These are phyloP conservation scores for Cercospora janseana DNA, from an alignment of 2,329 filamentous ascomycete genomes.

Conservation along the genomic window DNA sequence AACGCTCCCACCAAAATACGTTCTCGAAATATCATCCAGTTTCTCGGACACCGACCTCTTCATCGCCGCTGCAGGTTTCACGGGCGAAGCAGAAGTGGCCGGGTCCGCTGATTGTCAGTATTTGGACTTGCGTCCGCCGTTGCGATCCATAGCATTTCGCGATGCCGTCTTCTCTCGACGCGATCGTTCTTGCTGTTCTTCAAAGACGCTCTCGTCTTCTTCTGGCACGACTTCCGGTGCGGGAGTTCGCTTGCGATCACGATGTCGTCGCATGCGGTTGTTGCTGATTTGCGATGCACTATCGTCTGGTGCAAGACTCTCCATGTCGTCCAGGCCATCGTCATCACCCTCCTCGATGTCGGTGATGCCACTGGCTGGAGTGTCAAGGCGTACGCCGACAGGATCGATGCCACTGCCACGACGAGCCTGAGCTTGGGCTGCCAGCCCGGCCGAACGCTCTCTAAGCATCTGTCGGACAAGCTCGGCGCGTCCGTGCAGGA, in stretches of 20 bases:
- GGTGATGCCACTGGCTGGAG: slow-evolving; percentile 40
- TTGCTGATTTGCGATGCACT: slow-evolving; percentile 77
- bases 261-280: slow-evolving; percentile 64
- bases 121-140: slow-evolving; percentile 11
- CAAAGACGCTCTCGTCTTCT: slow-evolving; percentile 53
- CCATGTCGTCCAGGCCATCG: slow-evolving; percentile 42
- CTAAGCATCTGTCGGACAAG: slow-evolving; percentile 73
- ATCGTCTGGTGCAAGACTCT: slow-evolving; percentile 69
- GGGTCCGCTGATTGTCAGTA: slow-evolving; percentile 18
- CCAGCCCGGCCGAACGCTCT: slow-evolving; percentile 76
- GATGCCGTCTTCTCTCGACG: slow-evolving; percentile 6
- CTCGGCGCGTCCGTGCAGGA: slow-evolving; percentile 82
- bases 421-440: slow-evolving; percentile 60
- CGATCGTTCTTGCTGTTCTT: slow-evolving; percentile 28
- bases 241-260: slow-evolving; percentile 62
- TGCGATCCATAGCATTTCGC: too few species aligned
- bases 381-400: slow-evolving; percentile 45
- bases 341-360: slow-evolving; percentile 37
- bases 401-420: slow-evolving; percentile 51
- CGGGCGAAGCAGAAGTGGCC: slow-evolving; percentile 5
- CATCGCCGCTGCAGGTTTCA: slow-evolving; percentile 1
- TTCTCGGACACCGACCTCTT: slow-evolving; percentile 13
- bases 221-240: slow-evolving; percentile 73
- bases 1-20: slow-evolving; percentile 15
- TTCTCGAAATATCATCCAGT: slow-evolving; percentile 13